Evolutionary conservation across 2,329 filamentous ascomycete genomes (phyloP).

Genomic region (Tricladium varicosporioides): DNA sequence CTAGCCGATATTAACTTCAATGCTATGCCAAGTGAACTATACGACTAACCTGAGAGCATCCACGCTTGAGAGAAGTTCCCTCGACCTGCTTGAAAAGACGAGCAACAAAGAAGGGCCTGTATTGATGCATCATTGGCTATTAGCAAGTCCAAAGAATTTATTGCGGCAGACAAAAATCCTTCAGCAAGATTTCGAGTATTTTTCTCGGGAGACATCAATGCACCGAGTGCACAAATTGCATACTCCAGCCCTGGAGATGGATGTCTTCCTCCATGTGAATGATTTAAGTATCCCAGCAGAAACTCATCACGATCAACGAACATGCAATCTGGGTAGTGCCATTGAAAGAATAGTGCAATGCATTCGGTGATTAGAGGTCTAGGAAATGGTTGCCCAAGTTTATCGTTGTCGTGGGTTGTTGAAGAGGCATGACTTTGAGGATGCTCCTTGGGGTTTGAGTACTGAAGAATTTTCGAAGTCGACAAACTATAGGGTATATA

Average conservation of each 20-base stretch:
- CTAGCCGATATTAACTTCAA: slow-evolving; percentile 8
- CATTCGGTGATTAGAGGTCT: slow-evolving; percentile 11
- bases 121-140: background rate
- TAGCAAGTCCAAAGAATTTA: background rate
- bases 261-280: slow-evolving; percentile 6
- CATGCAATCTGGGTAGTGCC: slow-evolving; percentile 18
- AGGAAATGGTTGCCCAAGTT: background rate
- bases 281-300: slow-evolving; percentile 12
- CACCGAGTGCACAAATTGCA: slow-evolving; percentile 15
- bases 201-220: slow-evolving; percentile 13
- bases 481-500: background rate
- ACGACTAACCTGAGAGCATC: slow-evolving; percentile 15
- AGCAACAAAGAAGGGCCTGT: slow-evolving; percentile 14
- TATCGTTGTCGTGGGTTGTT: background rate
- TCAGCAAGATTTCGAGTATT: slow-evolving; percentile 6
- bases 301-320: slow-evolving; percentile 22
- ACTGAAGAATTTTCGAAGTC: background rate
- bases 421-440: background rate
- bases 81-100: slow-evolving; percentile 15
- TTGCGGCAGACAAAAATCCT: slow-evolving; percentile 6
- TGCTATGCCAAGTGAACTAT: background rate
- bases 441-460: background rate
- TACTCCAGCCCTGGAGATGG: slow-evolving; percentile 13
- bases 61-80: slow-evolving; percentile 17
- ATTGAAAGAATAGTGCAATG: slow-evolving; percentile 19